Base-by-base conservation (phyloP, 225 moss, liverwort and hornwort species). In the Bryum argenteum region DNA sequence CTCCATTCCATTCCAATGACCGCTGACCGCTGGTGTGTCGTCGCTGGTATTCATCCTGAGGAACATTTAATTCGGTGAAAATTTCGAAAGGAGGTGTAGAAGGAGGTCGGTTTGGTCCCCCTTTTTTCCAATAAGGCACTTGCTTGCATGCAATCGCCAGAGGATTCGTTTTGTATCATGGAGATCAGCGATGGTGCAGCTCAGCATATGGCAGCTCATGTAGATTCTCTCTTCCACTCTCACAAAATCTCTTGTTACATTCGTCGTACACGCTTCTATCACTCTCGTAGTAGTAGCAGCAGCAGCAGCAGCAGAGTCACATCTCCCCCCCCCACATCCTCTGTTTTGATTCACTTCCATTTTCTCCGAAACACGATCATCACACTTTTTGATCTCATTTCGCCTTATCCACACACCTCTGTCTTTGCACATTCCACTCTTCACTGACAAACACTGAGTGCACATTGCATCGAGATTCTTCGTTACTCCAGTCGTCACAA, bases 31-130 rank as follows among this genome's bases (percentile, higher is more conserved):
- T 71, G 78, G 75, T 79, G 75, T 79, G 71, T 73, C 54, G 73
- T 72, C 77, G 71, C 71, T 77, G 57, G 78, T 71, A 75, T 63
- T 82, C 78, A 82, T 75, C 78, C 75, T 62, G 82, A 82, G 82
- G 82, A 82, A 82, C 78, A 54, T 58, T 14, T 39, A 78, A 82
- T 79, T 79, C 75, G 82, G 82, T 82, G 78, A 79, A 82, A 82
- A 78, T 67, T 44, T 61, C 22, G 48, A 62, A 80, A 37, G 48
- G 67, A 80, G 80, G 76, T 80, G 71, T 76, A 41, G 33, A 71
- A 71, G 66, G 67, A 80, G 75, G 75, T 80, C 16, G 44, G 15
- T 48, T 16, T 48, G 33, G 33, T 48, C 17, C 17, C n/a, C n/a
- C n/a, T n/a, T 48, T 58, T 75, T 38, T 8, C 61, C 65, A 76